Evolutionary conservation across 2,329 filamentous ascomycete genomes (phyloP).

Genomic region (Penicillium crustosum): DNA sequence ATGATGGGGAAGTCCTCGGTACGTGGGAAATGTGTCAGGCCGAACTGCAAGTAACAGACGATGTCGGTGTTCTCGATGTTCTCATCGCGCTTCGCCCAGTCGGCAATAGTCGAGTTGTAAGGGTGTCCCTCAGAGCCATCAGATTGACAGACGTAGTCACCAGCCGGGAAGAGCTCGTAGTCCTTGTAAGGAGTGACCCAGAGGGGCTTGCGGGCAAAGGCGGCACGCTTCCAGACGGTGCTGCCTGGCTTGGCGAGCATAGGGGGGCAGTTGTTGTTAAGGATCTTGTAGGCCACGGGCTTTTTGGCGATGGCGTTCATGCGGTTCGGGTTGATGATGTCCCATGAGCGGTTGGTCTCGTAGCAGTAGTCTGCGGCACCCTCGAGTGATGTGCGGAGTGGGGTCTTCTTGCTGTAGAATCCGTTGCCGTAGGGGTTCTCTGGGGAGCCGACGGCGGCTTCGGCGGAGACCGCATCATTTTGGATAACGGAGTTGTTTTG

Average conservation of each 20-base stretch:
- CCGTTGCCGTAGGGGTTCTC: constrained; percentile 65
- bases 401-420: constrained; percentile 57
- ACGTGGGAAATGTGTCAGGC: constrained; percentile 54
- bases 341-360: constrained; percentile 45
- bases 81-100: constrained; percentile 47
- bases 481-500: constrained; percentile 73
- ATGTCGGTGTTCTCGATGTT: constrained; percentile 57
- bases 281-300: constrained; percentile 30
- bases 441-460: constrained; percentile 65
- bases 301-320: constrained; percentile 26
- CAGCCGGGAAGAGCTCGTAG: constrained; percentile 60
- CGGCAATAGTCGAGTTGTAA: constrained; percentile 47
- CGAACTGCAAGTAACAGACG: constrained; percentile 59
- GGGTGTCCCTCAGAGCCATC: constrained; percentile 39
- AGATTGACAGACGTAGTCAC: constrained; percentile 62
- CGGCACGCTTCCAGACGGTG: constrained; percentile 58
- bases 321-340: constrained; percentile 30
- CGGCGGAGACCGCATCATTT: constrained; percentile 24
- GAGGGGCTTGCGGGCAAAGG: constrained; percentile 59
- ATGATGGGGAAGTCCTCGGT: constrained; percentile 60
- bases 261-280: constrained; percentile 31
- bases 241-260: constrained; percentile 53
- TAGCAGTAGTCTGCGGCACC: constrained; percentile 54
- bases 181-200: constrained; percentile 60
- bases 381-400: constrained; percentile 44